phyloP scores from a whole-genome alignment of 2,329 filamentous ascomycete species.

The Trichoderma endophyticum region DNA sequence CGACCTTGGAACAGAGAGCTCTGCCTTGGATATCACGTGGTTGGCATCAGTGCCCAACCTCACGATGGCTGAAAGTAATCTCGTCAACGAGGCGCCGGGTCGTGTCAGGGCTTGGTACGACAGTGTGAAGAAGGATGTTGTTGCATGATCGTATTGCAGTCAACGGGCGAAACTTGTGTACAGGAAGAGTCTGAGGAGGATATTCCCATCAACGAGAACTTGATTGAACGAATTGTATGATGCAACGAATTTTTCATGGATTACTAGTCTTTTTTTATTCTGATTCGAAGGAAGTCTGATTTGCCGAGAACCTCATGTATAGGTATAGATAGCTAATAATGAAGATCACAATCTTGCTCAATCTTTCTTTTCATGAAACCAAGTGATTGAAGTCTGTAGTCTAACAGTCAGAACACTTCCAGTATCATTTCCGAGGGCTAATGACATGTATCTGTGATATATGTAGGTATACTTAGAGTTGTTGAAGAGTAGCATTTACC shows the following conservation, averaged over 20 bases:
- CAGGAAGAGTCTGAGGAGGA: background rate
- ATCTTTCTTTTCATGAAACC: background rate
- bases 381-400: background rate
- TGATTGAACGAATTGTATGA: background rate
- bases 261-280: background rate
- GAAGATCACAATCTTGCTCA: background rate
- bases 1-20: conserved; percentile 6
- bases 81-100: background rate
- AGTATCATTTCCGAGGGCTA: background rate
- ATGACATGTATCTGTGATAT: too few relatives aligned
- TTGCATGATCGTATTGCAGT: background rate
- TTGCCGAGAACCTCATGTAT: background rate
- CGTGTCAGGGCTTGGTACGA: background rate
- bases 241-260: background rate
- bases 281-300: background rate
- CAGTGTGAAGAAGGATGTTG: background rate
- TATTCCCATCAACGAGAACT: background rate
- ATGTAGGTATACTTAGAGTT: too few relatives aligned
- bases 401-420: background rate
- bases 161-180: background rate
- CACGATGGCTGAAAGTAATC: background rate
- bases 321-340: background rate
- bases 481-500: rapidly evolving
- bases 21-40: background rate
- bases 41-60: background rate